phyloP scores from a whole-genome alignment of 371 early-diverging fungal genomes.

The Synchytrium microbalum region DNA sequence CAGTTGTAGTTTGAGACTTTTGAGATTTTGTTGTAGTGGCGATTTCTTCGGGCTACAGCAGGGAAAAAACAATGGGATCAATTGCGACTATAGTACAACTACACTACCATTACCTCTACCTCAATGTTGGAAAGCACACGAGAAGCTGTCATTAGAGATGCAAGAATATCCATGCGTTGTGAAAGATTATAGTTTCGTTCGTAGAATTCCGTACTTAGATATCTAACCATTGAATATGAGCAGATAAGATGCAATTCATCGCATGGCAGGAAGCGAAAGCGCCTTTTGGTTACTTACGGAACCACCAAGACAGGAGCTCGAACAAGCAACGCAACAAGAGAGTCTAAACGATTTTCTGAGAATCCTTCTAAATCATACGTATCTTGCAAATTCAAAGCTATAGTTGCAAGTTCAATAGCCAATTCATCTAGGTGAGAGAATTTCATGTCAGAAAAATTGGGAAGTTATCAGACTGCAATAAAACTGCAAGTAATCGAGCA shows the following conservation, averaged over 20 bases:
- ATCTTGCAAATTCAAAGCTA: conserved; percentile 12
- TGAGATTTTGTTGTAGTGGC: too few relatives aligned
- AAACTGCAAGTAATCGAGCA: too few relatives aligned
- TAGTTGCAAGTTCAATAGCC: background rate
- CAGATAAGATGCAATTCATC: too few relatives aligned
- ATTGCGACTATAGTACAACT: background rate
- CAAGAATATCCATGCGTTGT: conserved; percentile 10
- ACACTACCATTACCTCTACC: background rate
- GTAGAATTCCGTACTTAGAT: conserved; percentile 5
- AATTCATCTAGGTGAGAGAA: conserved; percentile 3
- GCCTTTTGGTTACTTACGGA: conserved; percentile 2
- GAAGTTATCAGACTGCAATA: too few relatives aligned
- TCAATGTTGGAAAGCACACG: background rate
- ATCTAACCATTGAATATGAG: background rate
- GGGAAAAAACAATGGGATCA: background rate
- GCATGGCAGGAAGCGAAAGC: too few relatives aligned
- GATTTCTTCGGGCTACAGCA: conserved; percentile 1
- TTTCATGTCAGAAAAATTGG: too few relatives aligned
- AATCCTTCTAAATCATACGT: conserved; percentile 10
- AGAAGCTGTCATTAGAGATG: conserved; percentile 1
- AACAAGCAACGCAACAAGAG: background rate
- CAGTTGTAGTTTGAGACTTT: background rate
- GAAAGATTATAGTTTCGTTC: conserved; percentile 1
- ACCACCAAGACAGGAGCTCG: background rate
- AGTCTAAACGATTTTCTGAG: conserved; percentile 2